Base-by-base conservation (phyloP, 2,329 filamentous ascomycete species). In the Tolypocladium nubicola region DNA sequence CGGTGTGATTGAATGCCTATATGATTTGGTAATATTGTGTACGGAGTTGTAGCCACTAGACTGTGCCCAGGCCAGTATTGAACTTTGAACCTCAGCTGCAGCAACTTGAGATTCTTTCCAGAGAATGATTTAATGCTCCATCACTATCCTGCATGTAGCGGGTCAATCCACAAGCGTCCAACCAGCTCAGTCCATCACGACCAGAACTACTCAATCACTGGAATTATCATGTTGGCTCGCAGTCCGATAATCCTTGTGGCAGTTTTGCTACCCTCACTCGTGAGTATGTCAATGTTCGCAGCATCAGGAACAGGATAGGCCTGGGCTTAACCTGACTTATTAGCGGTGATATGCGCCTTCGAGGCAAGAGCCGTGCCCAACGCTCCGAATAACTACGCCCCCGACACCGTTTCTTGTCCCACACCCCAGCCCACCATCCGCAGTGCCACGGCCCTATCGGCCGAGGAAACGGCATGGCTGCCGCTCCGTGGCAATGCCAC, bases 391-490 rank as follows among this genome's bases (percentile, higher is more conserved):
- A 58, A 59, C 21, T 64, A 64, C 45, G 58, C 59, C 21, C 62
- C 62, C 6, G 60, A 57, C 21, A 33, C 26, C 4, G 60, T 64
- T 16, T 53, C 58, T n/a, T 64, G 62, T 30, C 62, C 62, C 4
- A 43, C 49, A 6, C 45, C 61, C 1, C 55, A 45, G 21, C 62
- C 62, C 26, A 55, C 57, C 10, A 56, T 63, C 40, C 62, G 62
- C 26, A n/a, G 39, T 9, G 62, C 61, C 16, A 60, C 56, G 10
- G 57, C 47, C 4, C 52, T 64, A 11, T 64, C 62, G 13, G 19
- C 35, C 11, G 45, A 63, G 21, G 62, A 64, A 53, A 62, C 58
- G n/a, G 57, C 57, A 16, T 64, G 62, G 62, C 52, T 62, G 6
- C 58, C 45, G 7, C 59, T 53, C 16, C 61, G 62, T 30, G 57